Evolutionary conservation across 306 rosid genomes (phyloP).

Genomic region (Sophora flavescens): DNA sequence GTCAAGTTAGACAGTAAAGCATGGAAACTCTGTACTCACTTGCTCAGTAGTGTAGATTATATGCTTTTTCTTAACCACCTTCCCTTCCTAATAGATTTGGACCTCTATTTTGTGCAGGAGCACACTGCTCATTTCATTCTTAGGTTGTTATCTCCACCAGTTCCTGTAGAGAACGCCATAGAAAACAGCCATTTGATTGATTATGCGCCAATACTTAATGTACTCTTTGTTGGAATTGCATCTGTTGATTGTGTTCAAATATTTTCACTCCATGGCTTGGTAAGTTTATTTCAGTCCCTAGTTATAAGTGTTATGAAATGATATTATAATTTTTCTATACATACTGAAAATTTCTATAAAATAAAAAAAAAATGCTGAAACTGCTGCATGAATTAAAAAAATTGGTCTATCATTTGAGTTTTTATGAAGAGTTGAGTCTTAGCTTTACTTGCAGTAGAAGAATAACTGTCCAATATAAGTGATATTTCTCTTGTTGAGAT

Average conservation of each 20-base stretch:
- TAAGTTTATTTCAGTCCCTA: constrained; percentile 47
- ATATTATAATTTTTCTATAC: not conserved
- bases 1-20: constrained; percentile 30
- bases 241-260: constrained; percentile 92
- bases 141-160: constrained; percentile 84
- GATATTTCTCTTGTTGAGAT: not conserved
- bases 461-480: constrained; percentile 11
- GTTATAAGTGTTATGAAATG: not conserved
- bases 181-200: constrained; percentile 75
- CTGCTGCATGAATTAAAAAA: not conserved
- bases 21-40: constrained; percentile 14
- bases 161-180: constrained; percentile 70
- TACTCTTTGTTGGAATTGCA: constrained; percentile 85
- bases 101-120: constrained; percentile 72
- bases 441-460: constrained; percentile 4
- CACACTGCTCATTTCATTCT: constrained; percentile 85
- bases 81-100: constrained; percentile 40
- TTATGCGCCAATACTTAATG: constrained; percentile 84
- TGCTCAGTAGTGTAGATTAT: constrained; percentile 28
- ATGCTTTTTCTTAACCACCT: constrained; percentile 24
- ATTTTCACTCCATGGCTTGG: constrained; percentile 96
- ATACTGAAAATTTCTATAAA: not conserved
- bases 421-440: not conserved
- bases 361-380: not conserved
- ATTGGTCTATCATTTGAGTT: not conserved